Base-by-base conservation (phyloP, 495 filamentous ascomycete species). In the Lophiotrema nucula region DNA sequence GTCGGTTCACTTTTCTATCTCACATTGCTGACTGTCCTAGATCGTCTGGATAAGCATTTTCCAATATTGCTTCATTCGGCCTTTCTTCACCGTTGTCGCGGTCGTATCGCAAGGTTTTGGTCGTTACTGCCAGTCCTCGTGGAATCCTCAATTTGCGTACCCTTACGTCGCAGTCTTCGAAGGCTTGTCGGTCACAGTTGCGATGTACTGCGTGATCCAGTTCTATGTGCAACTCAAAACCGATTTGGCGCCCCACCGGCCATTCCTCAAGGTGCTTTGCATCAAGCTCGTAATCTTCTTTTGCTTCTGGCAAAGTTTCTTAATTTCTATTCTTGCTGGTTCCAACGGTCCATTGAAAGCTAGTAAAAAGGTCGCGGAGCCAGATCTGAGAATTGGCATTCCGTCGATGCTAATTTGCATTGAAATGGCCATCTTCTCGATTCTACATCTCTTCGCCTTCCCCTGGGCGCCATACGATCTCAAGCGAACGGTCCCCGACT, bases 211-310 rank as follows among this genome's bases (percentile, higher is more conserved):
- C 67, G 66, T 97, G 50, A 88, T 97, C 60, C 89, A 95, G 59
- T 96, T 95, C 71, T 97, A 95, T 67, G 63, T 87, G 42, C 89
- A 95, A 65, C 73, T 92, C 37, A 83, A 80, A 53, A 70, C 75
- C 8, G 81, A 88, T 49, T 77, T 96, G 21, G 78, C 78, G n/a
- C 76, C 84, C 26, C 79, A 95, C 59, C 74, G 72, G 16, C 88
- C 90, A 1, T 88, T 95, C 56, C 72, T 95, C 50, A 96, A 96
- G 67, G 81, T 96, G 8, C 59, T 90, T 2, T 88, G 89, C 54
- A 95, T 96, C 68, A 96, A 96, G 66, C 80, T 96, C 33, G 92
- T 96, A 61, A 93, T 96, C 70, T 96, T 96, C 77, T 78, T 96
- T 52, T 93, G 88, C 4, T 96, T 96, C 72, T 96, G 91, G 91